Percentiles rank a stretch among this genome's conserved stretches.
phyloP scores from a whole-genome alignment of 2,329 filamentous ascomycete species.

The Corniculantispora saksenae region DNA sequence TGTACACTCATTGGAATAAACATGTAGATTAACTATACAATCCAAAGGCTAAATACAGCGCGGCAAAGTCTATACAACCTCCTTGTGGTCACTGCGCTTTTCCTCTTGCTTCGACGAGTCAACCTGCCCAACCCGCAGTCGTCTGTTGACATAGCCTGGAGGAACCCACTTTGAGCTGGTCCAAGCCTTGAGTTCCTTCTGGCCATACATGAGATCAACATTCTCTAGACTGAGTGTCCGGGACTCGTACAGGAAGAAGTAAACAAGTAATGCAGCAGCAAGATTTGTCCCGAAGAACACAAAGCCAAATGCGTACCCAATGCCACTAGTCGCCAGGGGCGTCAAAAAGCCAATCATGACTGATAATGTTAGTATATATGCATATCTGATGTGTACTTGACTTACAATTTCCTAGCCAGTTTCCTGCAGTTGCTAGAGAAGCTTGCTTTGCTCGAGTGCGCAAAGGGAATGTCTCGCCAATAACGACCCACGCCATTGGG shows the following conservation, averaged over 20 bases:
- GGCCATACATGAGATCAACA: constrained; percentile 70
- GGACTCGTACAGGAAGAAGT: constrained; percentile 70
- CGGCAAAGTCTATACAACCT: neutral
- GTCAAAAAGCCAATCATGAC: constrained; percentile 69
- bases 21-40: neutral
- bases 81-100: neutral
- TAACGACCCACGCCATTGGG: constrained; percentile 68
- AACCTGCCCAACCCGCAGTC: constrained; percentile 32
- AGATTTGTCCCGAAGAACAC: constrained; percentile 66
- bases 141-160: constrained; percentile 44
- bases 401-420: constrained; percentile 62
- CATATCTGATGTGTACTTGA: neutral
- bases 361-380: constrained; percentile 24
- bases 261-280: constrained; percentile 59
- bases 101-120: neutral
- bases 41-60: neutral
- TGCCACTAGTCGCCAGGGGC: constrained; percentile 62
- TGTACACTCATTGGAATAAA: neutral
- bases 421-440: constrained; percentile 54
- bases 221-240: constrained; percentile 68
- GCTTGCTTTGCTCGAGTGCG: constrained; percentile 57
- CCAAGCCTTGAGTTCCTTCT: constrained; percentile 60
- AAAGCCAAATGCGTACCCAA: constrained; percentile 65
- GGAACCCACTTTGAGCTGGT: constrained; percentile 56
- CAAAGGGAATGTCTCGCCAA: constrained; percentile 65